phyloP scores from a whole-genome alignment of 2,329 filamentous ascomycete genomes.

The Pseudogymnoascus sp. region DNA sequence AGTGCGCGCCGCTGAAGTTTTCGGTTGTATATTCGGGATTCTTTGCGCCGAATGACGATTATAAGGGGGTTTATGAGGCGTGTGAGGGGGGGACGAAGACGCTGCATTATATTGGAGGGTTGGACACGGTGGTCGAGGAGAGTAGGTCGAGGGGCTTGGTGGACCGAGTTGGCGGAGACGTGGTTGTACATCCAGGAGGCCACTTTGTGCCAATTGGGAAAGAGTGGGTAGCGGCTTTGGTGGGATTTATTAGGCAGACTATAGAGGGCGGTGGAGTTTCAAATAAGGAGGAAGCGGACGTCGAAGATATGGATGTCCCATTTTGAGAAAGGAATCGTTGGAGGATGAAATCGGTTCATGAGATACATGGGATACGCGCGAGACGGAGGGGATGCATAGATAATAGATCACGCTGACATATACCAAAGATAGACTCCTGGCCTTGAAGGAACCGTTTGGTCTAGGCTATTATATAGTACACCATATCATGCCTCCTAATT shows the following conservation, averaged over 20 bases:
- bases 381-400: constrained; percentile 18
- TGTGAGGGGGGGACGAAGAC: constrained; percentile 62
- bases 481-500: constrained; percentile 2
- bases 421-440: constrained; percentile 11
- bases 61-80: constrained; percentile 66
- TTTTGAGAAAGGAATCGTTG: constrained; percentile 34
- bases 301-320: constrained; percentile 61
- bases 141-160: constrained; percentile 56
- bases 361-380: background rate
- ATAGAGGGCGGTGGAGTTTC: constrained; percentile 12
- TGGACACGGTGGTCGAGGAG: constrained; percentile 87
- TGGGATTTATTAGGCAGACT: constrained; percentile 56
- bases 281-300: constrained; percentile 42
- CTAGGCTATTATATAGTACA: constrained; percentile 27
- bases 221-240: constrained; percentile 69
- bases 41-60: constrained; percentile 49
- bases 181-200: constrained; percentile 70
- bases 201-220: constrained; percentile 82
- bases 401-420: constrained; percentile 10
- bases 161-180: constrained; percentile 45
- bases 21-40: constrained; percentile 74
- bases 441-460: constrained; percentile 22
- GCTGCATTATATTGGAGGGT: constrained; percentile 70
- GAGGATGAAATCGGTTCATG: background rate
- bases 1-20: constrained; percentile 52